Percentiles rank a stretch among this genome's conserved stretches.
Evolutionary conservation across 768 basidiomycete species (phyloP).

Genomic region (Serendipita sp.): DNA sequence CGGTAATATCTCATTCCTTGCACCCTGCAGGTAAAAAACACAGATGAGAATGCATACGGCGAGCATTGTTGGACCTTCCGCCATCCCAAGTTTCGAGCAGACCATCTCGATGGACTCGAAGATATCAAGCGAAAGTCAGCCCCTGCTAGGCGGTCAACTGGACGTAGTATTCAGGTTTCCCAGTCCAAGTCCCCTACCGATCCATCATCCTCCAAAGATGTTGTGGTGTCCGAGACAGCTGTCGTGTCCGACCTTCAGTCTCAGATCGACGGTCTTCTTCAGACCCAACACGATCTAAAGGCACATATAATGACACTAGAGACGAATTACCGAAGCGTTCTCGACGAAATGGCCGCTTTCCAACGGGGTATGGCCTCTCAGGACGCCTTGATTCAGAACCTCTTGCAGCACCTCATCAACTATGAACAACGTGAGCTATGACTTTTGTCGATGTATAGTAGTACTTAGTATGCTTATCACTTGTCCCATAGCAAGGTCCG

Average conservation of each 20-base stretch:
- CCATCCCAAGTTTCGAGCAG: slow-evolving; percentile 41
- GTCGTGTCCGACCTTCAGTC: slow-evolving; percentile 28
- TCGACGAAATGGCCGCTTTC: slow-evolving; percentile 56
- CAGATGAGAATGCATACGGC: slow-evolving; percentile 60
- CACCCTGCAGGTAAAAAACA: slow-evolving; percentile 46
- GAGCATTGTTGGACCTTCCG: slow-evolving; percentile 42
- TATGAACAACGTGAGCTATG: slow-evolving; percentile 37
- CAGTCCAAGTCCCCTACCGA: slow-evolving; percentile 15
- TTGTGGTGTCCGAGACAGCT: slow-evolving; percentile 2
- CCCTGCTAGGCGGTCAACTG: not conserved
- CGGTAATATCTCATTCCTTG: not conserved
- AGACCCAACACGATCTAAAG: slow-evolving; percentile 36
- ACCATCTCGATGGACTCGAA: slow-evolving; percentile 40
- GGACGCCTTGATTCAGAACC: slow-evolving; percentile 65
- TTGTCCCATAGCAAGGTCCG: not conserved
- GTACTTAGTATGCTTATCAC: slow-evolving; percentile 5
- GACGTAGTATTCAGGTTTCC: not conserved
- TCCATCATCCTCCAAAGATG: slow-evolving; percentile 8
- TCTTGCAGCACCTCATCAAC: slow-evolving; percentile 70
- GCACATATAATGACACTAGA: slow-evolving; percentile 42
- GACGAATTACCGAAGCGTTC: slow-evolving; percentile 49
- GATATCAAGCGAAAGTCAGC: slow-evolving; percentile 32
- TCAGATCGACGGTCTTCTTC: slow-evolving; percentile 33
- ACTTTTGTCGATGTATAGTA: slow-evolving; percentile 10
- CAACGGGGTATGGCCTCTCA: slow-evolving; percentile 68